Evolutionary conservation across 371 early-diverging fungal species (phyloP).

Genomic region (Mortierella sp.): DNA sequence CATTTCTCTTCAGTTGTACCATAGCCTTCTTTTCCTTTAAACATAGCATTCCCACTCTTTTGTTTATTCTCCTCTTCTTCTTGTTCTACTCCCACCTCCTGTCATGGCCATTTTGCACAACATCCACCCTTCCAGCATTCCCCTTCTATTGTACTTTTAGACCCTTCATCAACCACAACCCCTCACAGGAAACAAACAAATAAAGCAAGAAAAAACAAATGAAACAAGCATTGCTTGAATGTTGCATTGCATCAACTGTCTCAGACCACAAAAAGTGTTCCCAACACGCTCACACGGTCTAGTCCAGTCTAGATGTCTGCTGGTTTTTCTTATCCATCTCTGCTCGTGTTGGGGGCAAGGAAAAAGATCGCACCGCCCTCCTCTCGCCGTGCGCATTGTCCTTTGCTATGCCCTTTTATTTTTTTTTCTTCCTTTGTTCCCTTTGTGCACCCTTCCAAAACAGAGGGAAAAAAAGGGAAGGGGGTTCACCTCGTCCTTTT

Average conservation of each 20-base stretch:
- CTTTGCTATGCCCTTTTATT: not conserved
- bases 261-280: not conserved
- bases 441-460: not conserved
- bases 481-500: not conserved
- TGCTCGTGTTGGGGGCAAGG: not conserved
- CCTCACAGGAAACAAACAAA: not conserved
- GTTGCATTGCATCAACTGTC: not conserved
- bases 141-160: slow-evolving; percentile 1
- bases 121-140: not conserved
- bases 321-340: not conserved
- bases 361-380: not conserved
- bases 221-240: not conserved
- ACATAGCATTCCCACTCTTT: not conserved
- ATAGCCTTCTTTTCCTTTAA: not conserved
- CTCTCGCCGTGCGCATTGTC: not conserved
- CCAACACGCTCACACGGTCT: not conserved
- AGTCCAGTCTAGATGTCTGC: not conserved
- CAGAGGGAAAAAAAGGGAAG: not conserved
- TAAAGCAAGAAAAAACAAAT: not conserved
- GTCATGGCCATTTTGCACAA: not conserved
- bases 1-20: slow-evolving; percentile 15
- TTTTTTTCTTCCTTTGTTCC: not conserved
- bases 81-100: slow-evolving; percentile 5
- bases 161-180: not conserved
- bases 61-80: not conserved